Percentiles rank a stretch among this genome's conserved stretches.
phyloP scores from a whole-genome alignment of 768 basidiomycete species.

The Candolleomyces aberdarensis region DNA sequence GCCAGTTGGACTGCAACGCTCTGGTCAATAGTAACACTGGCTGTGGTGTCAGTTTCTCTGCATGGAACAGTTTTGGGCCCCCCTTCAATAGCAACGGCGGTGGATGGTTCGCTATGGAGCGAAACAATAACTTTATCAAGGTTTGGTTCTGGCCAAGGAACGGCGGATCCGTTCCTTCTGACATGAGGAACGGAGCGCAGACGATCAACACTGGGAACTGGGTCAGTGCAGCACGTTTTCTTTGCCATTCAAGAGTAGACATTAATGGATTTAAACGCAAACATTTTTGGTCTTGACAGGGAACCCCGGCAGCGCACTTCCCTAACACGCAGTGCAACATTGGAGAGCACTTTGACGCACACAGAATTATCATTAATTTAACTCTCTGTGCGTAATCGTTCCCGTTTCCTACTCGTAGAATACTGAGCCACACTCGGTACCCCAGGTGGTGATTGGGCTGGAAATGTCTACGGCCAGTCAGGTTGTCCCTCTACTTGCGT shows the following conservation, averaged over 20 bases:
- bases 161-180: constrained; percentile 35
- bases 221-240: constrained; percentile 18
- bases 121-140: constrained; percentile 46
- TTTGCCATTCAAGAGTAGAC: neutral
- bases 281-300: neutral
- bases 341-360: constrained; percentile 2
- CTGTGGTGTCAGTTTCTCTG: constrained; percentile 42
- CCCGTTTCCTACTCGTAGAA: neutral
- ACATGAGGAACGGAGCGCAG: constrained; percentile 36
- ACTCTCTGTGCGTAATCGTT: constrained; percentile 2
- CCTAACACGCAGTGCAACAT: constrained; percentile 11
- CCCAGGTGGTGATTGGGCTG: constrained; percentile 12
- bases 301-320: constrained; percentile 7
- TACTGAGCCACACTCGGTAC: neutral
- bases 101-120: constrained; percentile 61
- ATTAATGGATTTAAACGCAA: neutral
- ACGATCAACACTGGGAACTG: constrained; percentile 49
- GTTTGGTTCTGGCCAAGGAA: constrained; percentile 64
- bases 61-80: constrained; percentile 45
- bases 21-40: constrained; percentile 45
- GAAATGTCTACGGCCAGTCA: constrained; percentile 34
- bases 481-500: constrained; percentile 37
- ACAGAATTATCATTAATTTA: constrained; percentile 10
- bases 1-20: constrained; percentile 41
- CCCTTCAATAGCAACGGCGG: constrained; percentile 55